Evolutionary conservation across 768 basidiomycete species (phyloP), one percentile per base, ranked within the genome.

Genomic region (Hysterangium stoloniferum): DNA sequence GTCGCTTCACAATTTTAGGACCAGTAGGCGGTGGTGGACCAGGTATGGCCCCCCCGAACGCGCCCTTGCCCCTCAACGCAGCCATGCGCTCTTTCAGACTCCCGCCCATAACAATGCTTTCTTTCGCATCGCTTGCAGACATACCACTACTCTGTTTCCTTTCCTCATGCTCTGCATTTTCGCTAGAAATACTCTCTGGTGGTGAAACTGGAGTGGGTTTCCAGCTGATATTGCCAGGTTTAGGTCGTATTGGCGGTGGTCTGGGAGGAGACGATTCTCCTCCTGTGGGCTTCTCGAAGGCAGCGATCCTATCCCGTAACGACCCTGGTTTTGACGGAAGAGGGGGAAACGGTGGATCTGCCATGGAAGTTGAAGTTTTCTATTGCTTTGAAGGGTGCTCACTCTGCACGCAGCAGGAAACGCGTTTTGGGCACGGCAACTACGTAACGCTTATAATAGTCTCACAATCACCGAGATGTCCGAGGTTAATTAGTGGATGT

Each of bases 11-110:
- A 11, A 86, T 86, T 57, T 81, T 83, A 59, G 84, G 82, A 24
- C 56, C 55, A 25, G 72, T 62, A 0, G 75, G 68, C 4, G 83
- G 81, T 8, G 72, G 58, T 32, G 71, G 66, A 4, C 76, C 61
- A 1, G 69, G 63, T 22, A 56, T 62, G 1, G 62, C 61, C 1
- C 70, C 75, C 13, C 87, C 87, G 60, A 95, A 90, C 8, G 72
- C 90, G 13, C 87, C 86, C 38, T 75, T 81, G 6, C 86, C 89
- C 63, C 92, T 87, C 32, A 97, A 69, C 2, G 92, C 91, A 27
- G 92, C 92, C 92, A 98, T 96, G 32, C 95, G 80, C 53, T 96
- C 95, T 69, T 84, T 93, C 57, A 98, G 67, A 51, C 87, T 89
- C 4, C 79, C 84, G 2, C 78, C 84, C 50, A 80, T 80, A 4